These are phyloP conservation scores for Mychonastes homosphaera DNA, from an alignment of 139 green algal genomes.

Conservation along the genomic window DNA sequence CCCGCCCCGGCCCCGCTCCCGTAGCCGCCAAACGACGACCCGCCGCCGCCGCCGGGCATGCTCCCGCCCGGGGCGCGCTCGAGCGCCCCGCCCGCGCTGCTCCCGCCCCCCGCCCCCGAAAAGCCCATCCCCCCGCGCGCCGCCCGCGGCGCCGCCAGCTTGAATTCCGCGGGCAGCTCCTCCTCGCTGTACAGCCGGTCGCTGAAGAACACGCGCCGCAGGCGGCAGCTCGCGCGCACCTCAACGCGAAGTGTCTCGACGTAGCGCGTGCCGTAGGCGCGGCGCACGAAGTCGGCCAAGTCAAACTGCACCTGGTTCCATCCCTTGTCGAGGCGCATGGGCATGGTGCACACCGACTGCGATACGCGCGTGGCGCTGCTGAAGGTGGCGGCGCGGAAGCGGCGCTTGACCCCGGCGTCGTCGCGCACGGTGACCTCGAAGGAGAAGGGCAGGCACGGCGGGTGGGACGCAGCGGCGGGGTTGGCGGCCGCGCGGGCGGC, in stretches of 20 bases:
- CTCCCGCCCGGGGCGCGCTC: no score
- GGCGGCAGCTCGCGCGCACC: slow-evolving; percentile 91
- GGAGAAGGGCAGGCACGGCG: slow-evolving; percentile 27
- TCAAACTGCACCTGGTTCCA: slow-evolving; percentile 98
- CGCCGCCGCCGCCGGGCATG: no score
- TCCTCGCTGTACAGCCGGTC: slow-evolving; percentile 92
- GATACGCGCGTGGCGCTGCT: slow-evolving; percentile 88
- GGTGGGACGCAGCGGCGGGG: slow-evolving; percentile 14
- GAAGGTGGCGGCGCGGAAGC: slow-evolving; percentile 93
- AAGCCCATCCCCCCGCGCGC: no score
- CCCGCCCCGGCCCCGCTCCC: no score
- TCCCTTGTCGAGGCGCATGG: slow-evolving; percentile 89
- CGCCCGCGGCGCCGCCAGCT: no score
- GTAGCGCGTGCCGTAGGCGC: slow-evolving; percentile 91
- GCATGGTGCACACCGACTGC: slow-evolving; percentile 97
- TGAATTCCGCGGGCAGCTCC: slow-evolving; percentile 90
- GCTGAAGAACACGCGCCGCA: slow-evolving; percentile 88
- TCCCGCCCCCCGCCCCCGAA: no score
- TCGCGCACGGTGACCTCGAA: slow-evolving; percentile 97
- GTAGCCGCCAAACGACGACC: no score
- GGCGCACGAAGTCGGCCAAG: slow-evolving; percentile 82
- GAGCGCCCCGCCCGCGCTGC: no score
- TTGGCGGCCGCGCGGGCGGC: no score
- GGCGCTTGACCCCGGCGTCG: slow-evolving; percentile 93
- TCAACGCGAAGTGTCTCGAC: slow-evolving; percentile 86